These are phyloP conservation scores for Termitomyces eurrhizus DNA, from an alignment of 768 basidiomycete genomes.

Conservation along the genomic window DNA sequence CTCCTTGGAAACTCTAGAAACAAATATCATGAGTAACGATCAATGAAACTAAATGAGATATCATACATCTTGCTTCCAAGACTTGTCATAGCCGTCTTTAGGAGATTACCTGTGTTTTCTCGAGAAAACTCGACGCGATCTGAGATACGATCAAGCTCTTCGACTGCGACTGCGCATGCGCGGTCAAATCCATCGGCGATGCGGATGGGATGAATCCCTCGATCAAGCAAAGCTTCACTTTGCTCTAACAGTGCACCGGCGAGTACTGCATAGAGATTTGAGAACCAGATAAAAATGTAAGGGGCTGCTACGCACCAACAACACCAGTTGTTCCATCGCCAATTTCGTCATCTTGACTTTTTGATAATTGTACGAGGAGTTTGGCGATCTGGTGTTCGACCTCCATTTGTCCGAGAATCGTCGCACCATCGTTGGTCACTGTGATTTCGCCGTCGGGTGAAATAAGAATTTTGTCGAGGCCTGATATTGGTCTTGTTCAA, in stretches of 20 bases:
- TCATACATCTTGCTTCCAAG: conserved; percentile 96
- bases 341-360: conserved; percentile 99
- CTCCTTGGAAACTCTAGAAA: conserved; percentile 89
- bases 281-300: conserved; percentile 3
- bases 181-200: conserved; percentile 99
- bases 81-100: conserved; percentile 95
- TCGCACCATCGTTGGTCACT: conserved; percentile 98
- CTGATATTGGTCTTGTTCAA: conserved; percentile 33
- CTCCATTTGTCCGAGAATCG: conserved; percentile 97
- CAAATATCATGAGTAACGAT: conserved; percentile 1
- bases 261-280: conserved; percentile 54
- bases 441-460: conserved; percentile 98
- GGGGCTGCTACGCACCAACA: conserved; percentile 65
- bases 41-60: neutral
- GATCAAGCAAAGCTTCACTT: conserved; percentile 92
- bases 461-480: conserved; percentile 92
- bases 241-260: conserved; percentile 97
- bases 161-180: conserved; percentile 87
- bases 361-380: conserved; percentile 91
- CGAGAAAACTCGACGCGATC: conserved; percentile 85
- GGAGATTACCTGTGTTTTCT: conserved; percentile 78
- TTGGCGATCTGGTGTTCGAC: conserved; percentile 99
- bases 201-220: conserved; percentile 98
- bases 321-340: conserved; percentile 99
- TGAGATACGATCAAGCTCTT: conserved; percentile 86